Percentiles rank a stretch among this genome's conserved stretches.
Conservation (phyloP, 1,284 basidiomycete species). For the Amylostereum areolatum region DNA sequence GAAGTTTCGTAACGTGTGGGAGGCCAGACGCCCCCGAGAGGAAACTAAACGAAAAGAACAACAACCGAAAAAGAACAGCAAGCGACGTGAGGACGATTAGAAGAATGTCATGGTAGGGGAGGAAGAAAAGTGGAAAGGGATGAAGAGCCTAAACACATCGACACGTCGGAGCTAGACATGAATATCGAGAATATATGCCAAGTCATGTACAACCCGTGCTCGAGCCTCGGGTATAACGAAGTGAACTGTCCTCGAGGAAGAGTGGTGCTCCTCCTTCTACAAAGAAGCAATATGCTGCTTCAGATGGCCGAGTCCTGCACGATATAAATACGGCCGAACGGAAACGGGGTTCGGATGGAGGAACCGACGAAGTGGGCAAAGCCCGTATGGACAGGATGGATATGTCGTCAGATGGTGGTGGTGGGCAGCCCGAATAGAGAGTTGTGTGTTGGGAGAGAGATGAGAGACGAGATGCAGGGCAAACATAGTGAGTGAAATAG, state of each 20-base stretch:
- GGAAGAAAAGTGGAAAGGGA: slow-evolving; percentile 4
- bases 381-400: slow-evolving; percentile 52
- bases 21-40: slow-evolving; percentile 5
- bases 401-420: slow-evolving; percentile 46
- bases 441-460: slow-evolving; percentile 23
- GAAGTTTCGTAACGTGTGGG: slow-evolving; percentile 16
- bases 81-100: slow-evolving; percentile 5
- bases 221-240: too few species aligned
- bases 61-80: slow-evolving; percentile 10
- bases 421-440: slow-evolving; percentile 22
- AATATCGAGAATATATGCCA: too few species aligned
- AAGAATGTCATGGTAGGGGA: slow-evolving; percentile 2
- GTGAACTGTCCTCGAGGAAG: too few species aligned
- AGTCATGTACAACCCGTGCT: too few species aligned
- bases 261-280: too few species aligned
- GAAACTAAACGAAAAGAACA: slow-evolving; percentile 1
- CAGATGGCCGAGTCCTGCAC: neutral
- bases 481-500: neutral
- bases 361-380: slow-evolving; percentile 1
- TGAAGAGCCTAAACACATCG: too few species aligned
- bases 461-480: slow-evolving; percentile 18
- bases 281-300: too few species aligned
- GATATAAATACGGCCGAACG: slow-evolving; percentile 16
- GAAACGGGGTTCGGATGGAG: neutral
- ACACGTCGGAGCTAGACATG: too few species aligned